phyloP scores from a whole-genome alignment of 148 eudicot species.

The Rhododendron simsii region DNA sequence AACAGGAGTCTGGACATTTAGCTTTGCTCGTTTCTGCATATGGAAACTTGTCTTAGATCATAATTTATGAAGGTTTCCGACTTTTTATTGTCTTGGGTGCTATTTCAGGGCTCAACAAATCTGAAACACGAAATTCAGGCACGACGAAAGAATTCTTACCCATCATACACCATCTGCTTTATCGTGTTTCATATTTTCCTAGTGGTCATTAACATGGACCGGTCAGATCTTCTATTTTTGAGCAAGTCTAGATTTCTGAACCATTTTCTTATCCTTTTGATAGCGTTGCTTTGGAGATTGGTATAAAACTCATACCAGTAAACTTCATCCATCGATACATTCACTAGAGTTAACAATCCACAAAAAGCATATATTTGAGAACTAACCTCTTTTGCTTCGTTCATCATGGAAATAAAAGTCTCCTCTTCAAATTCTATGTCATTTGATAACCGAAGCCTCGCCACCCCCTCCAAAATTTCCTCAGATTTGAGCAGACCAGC shows the following conservation, averaged over 20 bases:
- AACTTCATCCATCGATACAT: background rate
- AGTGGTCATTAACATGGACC: background rate
- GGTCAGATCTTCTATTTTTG: background rate
- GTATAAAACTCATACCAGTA: background rate
- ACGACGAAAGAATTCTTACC: background rate
- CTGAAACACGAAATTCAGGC: background rate
- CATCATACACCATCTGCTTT: background rate
- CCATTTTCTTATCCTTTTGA: background rate
- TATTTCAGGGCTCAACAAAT: background rate
- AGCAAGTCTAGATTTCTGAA: background rate
- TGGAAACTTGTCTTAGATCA: background rate
- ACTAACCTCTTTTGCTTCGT: slow-evolving; percentile 81
- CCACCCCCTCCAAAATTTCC: slow-evolving; percentile 92
- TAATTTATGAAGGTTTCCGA: background rate
- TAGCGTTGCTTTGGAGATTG: background rate
- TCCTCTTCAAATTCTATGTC: slow-evolving; percentile 95
- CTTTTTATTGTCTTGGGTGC: background rate
- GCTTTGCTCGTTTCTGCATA: slow-evolving; percentile 67
- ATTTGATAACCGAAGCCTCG: slow-evolving; percentile 68
- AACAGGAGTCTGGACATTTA: slow-evolving; percentile 32
- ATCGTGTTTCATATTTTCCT: background rate
- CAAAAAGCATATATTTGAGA: background rate
- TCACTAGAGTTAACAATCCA: background rate
- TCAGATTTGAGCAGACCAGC: slow-evolving; percentile 95
- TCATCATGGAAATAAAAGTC: slow-evolving; percentile 76